Conservation (phyloP, 1,284 basidiomycete species). For the Lignosus rhinocerotis region DNA sequence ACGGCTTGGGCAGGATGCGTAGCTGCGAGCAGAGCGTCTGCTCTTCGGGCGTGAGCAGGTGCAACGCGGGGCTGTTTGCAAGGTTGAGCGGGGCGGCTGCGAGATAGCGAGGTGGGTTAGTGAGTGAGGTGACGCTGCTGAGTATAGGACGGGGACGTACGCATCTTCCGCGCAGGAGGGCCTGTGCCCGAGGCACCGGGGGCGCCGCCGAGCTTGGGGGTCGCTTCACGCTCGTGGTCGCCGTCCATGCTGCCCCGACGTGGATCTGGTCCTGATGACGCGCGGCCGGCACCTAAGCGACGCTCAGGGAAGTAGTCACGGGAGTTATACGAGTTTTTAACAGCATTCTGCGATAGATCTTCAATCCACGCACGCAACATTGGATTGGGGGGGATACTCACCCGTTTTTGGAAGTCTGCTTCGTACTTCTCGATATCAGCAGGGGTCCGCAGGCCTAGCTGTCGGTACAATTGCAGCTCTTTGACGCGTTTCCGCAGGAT, state of each 20-base stretch:
- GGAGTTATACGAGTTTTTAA: constrained; percentile 48
- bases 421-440: constrained; percentile 92
- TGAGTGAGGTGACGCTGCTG: constrained; percentile 1
- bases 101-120: neutral
- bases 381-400: constrained; percentile 38
- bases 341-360: constrained; percentile 45
- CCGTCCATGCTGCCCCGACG: constrained; percentile 52
- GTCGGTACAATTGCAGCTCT: constrained; percentile 87
- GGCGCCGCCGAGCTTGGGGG: constrained; percentile 46
- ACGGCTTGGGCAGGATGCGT: constrained; percentile 89
- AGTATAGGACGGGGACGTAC: constrained; percentile 37
- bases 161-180: constrained; percentile 47
- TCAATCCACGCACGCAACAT: neutral
- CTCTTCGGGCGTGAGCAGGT: constrained; percentile 85
- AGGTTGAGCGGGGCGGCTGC: constrained; percentile 80
- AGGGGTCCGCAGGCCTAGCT: constrained; percentile 77
- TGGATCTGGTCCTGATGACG: constrained; percentile 58
- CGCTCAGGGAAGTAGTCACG: constrained; percentile 61
- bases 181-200: constrained; percentile 36
- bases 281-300: constrained; percentile 46
- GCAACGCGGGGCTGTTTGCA: constrained; percentile 82
- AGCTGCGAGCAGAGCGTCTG: constrained; percentile 86
- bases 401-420: constrained; percentile 69
- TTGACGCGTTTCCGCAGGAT: constrained; percentile 83
- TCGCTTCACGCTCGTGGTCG: constrained; percentile 57